Evolutionary conservation across 345 rosid genomes (phyloP).

Genomic region (Zanthoxylum bungeanum): DNA sequence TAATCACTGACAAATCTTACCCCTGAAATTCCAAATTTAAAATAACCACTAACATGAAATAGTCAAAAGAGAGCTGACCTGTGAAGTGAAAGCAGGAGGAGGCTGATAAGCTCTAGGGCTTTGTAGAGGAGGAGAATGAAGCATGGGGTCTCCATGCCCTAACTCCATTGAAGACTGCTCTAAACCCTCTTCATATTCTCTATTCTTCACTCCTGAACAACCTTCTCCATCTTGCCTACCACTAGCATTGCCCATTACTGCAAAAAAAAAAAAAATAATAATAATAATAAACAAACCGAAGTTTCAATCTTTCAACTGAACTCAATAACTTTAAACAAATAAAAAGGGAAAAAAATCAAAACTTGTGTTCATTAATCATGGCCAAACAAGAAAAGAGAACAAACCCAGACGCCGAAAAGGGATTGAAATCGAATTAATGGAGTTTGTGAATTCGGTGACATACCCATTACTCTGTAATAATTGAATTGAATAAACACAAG

Average conservation of each 20-base stretch:
- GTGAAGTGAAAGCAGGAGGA: constrained; percentile 29
- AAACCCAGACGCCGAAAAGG: constrained; percentile 19
- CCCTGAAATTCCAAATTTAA: not conserved
- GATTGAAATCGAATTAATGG: constrained; percentile 8
- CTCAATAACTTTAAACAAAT: not conserved
- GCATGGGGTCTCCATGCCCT: constrained; percentile 27
- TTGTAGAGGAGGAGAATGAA: constrained; percentile 28
- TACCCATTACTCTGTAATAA: constrained; percentile 42
- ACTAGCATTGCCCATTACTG: constrained; percentile 71
- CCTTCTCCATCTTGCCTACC: constrained; percentile 49
- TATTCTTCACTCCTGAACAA: constrained; percentile 22
- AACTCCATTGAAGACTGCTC: constrained; percentile 29
- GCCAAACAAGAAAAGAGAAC: not conserved
- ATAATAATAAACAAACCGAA: constrained; percentile 25
- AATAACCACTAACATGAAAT: not conserved
- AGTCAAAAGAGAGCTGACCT: constrained; percentile 21
- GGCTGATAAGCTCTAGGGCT: constrained; percentile 23
- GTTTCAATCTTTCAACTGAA: constrained; percentile 10
- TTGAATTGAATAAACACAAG: constrained; percentile 27
- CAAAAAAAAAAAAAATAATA: no score
- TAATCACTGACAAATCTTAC: not conserved
- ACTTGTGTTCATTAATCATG: not conserved
- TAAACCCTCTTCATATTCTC: constrained; percentile 25
- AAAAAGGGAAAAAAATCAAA: no score
- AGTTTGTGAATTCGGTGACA: not conserved